A percentile compares a stretch with the other conserved stretches of the same genome.
These are phyloP conservation scores for Penicillium sp. DNA, from an alignment of 2,329 filamentous ascomycete genomes.

Conservation along the genomic window DNA sequence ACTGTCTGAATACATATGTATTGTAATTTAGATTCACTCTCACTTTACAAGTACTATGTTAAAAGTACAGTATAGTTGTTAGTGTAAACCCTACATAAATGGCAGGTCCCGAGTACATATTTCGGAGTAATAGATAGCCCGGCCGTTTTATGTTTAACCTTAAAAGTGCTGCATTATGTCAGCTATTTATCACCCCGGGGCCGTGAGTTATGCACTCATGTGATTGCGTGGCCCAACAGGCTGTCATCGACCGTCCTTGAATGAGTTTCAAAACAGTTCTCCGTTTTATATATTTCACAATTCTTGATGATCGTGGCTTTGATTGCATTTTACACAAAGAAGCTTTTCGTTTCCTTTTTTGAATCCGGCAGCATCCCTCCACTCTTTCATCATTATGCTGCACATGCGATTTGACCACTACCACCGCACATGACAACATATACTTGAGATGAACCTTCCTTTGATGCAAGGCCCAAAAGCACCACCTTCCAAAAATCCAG, in stretches of 20 bases:
- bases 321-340: not conserved
- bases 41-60: too few relatives aligned
- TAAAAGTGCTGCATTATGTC: constrained; percentile 2
- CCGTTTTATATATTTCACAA: not conserved
- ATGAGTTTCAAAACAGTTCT: not conserved
- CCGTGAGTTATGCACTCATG: constrained; percentile 6
- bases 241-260: not conserved
- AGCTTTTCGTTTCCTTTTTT: not conserved
- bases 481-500: constrained; percentile 19
- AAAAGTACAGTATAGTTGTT: too few relatives aligned
- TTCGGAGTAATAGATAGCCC: not conserved
- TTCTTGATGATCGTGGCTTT: not conserved
- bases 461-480: constrained; percentile 9
- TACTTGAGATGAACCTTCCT: constrained; percentile 21
- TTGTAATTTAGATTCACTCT: too few relatives aligned
- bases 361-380: not conserved
- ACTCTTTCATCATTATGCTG: constrained; percentile 14
- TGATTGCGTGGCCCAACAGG: constrained; percentile 8
- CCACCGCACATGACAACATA: constrained; percentile 8
- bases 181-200: not conserved
- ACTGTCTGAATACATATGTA: too few relatives aligned
- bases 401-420: constrained; percentile 11
- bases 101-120: not conserved
- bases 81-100: too few relatives aligned
- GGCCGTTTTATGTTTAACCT: not conserved